Conservation (phyloP, 2,329 filamentous ascomycete species). For the Cryphonectria carpinicola region DNA sequence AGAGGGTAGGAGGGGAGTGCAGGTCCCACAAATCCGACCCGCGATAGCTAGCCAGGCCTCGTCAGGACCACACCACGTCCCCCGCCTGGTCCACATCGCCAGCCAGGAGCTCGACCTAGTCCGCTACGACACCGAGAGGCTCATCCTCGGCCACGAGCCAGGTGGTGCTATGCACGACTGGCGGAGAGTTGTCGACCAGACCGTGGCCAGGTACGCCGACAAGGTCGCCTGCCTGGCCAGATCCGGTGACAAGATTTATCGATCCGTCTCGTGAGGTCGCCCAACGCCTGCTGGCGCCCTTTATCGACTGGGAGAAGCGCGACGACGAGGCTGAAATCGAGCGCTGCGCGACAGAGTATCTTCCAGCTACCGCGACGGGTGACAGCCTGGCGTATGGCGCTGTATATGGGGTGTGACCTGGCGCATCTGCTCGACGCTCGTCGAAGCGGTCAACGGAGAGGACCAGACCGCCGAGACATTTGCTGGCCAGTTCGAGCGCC, state of each 20-base stretch:
- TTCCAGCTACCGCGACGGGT: background rate
- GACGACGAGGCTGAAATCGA: too few relatives aligned
- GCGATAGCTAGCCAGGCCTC: background rate
- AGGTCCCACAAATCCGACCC: background rate
- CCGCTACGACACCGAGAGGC: background rate
- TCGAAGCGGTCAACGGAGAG: background rate
- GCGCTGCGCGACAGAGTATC: background rate
- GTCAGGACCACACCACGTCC: background rate
- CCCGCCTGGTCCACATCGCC: background rate
- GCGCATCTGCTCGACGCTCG: background rate
- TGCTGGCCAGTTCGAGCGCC: background rate
- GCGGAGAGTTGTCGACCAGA: background rate
- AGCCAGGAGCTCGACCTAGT: background rate
- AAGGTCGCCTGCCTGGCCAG: background rate
- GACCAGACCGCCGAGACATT: background rate
- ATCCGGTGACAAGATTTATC: background rate
- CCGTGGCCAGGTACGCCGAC: background rate
- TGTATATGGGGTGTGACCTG: background rate
- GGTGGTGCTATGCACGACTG: background rate
- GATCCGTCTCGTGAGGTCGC: background rate
- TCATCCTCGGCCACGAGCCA: background rate
- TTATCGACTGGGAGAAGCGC: conserved; percentile 1
- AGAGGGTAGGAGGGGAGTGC: background rate
- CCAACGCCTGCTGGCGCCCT: background rate
- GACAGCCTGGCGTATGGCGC: background rate